A percentile compares a stretch with the other conserved stretches of the same genome.
Evolutionary conservation across 2,329 filamentous ascomycete species (phyloP).

Genomic region (Coniosporium tulheliwenetii): DNA sequence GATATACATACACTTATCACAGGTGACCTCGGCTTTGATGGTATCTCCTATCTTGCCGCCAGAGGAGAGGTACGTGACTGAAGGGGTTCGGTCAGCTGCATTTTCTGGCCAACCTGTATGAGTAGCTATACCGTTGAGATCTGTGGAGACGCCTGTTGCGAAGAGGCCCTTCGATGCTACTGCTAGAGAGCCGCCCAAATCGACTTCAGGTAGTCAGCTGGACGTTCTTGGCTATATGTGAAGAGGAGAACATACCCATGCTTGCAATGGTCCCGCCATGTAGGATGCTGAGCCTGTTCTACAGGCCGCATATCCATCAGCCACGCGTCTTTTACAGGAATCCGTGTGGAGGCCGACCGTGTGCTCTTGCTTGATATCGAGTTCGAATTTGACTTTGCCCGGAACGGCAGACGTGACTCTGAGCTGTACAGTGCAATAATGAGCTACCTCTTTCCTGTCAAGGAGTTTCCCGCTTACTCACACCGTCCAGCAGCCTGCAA

Average conservation of each 20-base stretch:
- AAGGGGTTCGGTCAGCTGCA: not conserved
- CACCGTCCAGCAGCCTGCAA: constrained; percentile 24
- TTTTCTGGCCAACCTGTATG: not conserved
- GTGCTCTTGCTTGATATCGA: constrained; percentile 59
- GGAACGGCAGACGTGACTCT: constrained; percentile 47
- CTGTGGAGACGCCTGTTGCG: constrained; percentile 51
- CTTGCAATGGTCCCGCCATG: constrained; percentile 69
- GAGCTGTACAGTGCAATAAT: constrained; percentile 31
- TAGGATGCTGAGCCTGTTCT: constrained; percentile 64
- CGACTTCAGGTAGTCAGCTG: constrained; percentile 24
- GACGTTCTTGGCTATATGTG: not conserved
- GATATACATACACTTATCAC: constrained; percentile 42
- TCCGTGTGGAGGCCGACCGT: constrained; percentile 40
- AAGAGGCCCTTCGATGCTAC: constrained; percentile 50
- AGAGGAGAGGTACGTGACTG: constrained; percentile 47
- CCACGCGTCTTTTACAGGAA: not conserved
- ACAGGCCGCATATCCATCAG: not conserved
- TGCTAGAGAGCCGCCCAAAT: constrained; percentile 50
- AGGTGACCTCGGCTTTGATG: constrained; percentile 43
- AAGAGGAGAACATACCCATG: constrained; percentile 29
- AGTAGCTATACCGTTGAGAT: constrained; percentile 36
- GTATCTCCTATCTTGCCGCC: constrained; percentile 48
- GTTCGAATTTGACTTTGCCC: constrained; percentile 59
- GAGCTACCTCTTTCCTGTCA: too few relatives aligned
- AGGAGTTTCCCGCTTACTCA: constrained; percentile 9